A percentile compares a stretch with the other conserved stretches of the same genome.
Evolutionary conservation across 345 rosid species (phyloP).

Genomic region (Eucalyptus guilfoylei): DNA sequence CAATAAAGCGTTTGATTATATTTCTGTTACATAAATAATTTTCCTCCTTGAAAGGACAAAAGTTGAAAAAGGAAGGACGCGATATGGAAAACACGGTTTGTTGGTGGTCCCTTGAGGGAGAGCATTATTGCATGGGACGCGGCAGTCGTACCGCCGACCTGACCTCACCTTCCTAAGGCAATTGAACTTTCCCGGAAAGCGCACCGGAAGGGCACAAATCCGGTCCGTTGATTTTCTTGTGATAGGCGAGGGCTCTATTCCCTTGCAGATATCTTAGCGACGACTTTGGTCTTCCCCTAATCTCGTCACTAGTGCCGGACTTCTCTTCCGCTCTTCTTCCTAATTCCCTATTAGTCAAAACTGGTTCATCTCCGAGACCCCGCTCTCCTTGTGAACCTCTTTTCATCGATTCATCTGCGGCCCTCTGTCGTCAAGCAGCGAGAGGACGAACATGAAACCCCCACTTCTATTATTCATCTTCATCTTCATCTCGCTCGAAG

Average conservation of each 20-base stretch:
- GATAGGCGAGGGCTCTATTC: neutral
- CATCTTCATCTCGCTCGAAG: neutral
- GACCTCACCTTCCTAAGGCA: neutral
- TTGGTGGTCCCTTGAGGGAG: neutral
- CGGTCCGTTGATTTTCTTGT: neutral
- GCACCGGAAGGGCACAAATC: neutral
- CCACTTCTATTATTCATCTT: neutral
- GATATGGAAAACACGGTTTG: too few relatives aligned
- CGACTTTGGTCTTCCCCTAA: neutral
- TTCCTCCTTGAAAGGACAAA: neutral
- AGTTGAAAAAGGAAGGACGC: too few relatives aligned
- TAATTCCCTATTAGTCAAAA: neutral
- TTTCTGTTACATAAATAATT: too few relatives aligned
- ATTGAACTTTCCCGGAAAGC: neutral
- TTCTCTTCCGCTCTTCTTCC: neutral
- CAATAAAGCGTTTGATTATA: too few relatives aligned
- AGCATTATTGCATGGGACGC: rapidly evolving
- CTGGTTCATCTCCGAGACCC: neutral
- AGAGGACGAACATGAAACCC: neutral
- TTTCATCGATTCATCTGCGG: neutral
- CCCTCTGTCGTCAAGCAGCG: neutral
- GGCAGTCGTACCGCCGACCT: neutral
- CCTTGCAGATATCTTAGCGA: neutral
- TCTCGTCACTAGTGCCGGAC: neutral
- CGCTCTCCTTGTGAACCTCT: neutral